Percentiles rank a stretch among this genome's conserved stretches.
These are phyloP conservation scores for Blepharisma undulans DNA, from an alignment of 169 alveolate species.

Conservation along the genomic window DNA sequence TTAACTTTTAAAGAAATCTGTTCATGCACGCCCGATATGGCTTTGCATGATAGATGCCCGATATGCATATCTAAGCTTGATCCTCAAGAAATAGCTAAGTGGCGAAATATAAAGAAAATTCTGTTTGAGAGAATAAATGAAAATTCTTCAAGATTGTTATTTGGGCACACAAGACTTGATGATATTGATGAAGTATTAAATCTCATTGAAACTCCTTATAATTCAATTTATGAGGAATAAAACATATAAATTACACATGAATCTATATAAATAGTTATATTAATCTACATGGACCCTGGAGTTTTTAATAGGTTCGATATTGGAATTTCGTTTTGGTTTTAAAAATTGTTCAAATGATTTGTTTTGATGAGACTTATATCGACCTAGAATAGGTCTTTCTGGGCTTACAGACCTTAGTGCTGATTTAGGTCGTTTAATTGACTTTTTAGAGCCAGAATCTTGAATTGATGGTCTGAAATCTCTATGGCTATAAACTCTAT, in stretches of 20 bases:
- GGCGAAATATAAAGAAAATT: constrained; percentile 1
- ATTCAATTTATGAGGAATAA: neutral
- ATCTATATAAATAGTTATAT: neutral
- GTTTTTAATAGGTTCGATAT: neutral
- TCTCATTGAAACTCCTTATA: neutral
- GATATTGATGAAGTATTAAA: constrained; percentile 10
- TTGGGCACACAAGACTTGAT: neutral
- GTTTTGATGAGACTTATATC: neutral
- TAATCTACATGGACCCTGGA: neutral
- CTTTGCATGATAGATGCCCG: constrained; percentile 7
- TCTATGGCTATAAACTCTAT: neutral
- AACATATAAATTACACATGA: neutral
- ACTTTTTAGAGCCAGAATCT: neutral
- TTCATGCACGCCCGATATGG: neutral
- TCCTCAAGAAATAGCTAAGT: neutral
- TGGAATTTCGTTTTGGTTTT: too few relatives aligned
- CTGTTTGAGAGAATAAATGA: neutral
- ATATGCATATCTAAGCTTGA: neutral
- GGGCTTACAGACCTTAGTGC: neutral
- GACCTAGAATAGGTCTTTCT: neutral
- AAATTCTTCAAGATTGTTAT: neutral
- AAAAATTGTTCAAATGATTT: neutral
- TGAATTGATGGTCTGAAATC: neutral
- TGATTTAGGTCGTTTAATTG: neutral
- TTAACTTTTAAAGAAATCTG: constrained; percentile 35